Conservation (phyloP, 1,284 basidiomycete genomes). For the Ceratobasidium sp. region DNA sequence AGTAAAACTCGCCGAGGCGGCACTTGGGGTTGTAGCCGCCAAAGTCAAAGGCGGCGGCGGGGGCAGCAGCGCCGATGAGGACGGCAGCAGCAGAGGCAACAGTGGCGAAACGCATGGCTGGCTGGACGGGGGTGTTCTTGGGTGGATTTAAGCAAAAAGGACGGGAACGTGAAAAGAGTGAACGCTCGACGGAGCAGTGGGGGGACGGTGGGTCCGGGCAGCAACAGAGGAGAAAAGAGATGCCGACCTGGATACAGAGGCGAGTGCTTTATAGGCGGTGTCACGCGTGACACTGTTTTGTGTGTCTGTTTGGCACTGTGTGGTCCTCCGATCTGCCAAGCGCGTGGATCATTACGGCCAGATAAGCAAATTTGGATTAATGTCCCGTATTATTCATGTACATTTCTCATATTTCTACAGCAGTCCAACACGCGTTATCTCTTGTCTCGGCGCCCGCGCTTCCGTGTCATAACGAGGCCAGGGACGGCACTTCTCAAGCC, state of each 20-base stretch:
- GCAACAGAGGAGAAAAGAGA: conserved; percentile 21
- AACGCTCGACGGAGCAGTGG: conserved; percentile 31
- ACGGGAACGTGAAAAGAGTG: conserved; percentile 27
- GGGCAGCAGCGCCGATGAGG: conserved; percentile 26
- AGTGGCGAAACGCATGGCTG: conserved; percentile 29
- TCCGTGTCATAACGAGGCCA: not conserved
- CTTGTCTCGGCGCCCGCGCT: not conserved
- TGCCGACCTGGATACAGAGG: not conserved
- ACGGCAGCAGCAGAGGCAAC: conserved; percentile 25
- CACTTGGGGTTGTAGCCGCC: conserved; percentile 12
- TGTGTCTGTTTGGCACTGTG: not conserved
- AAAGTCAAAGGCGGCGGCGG: conserved; percentile 30
- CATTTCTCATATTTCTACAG: no score
- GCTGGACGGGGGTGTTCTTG: not conserved
- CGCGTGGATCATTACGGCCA: not conserved
- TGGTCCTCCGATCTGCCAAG: conserved; percentile 30
- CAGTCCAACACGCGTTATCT: no score
- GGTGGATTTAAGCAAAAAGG: conserved; percentile 4
- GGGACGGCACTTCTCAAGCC: no score
- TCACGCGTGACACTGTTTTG: no score
- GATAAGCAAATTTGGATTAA: conserved; percentile 13
- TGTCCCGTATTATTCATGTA: no score
- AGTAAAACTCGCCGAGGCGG: conserved; percentile 15
- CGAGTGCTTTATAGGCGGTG: not conserved
- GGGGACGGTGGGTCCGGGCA: conserved; percentile 13